Percentiles rank a stretch among this genome's conserved stretches.
These are phyloP conservation scores for Rasamsonia emersonii DNA, from an alignment of 2,329 filamentous ascomycete species.

Conservation along the genomic window DNA sequence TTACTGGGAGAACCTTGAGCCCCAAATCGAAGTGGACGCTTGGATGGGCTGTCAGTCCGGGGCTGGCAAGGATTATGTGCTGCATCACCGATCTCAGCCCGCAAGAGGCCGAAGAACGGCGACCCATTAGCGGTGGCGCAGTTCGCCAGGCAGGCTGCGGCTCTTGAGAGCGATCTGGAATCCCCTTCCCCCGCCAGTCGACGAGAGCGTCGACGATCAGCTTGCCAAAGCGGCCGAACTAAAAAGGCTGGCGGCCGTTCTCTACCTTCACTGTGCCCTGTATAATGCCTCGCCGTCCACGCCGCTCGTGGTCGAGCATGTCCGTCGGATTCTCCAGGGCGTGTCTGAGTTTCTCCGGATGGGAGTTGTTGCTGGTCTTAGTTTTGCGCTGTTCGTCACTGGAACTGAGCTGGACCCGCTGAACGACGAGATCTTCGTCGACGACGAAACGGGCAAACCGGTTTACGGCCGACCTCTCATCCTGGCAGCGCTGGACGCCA, in stretches of 20 bases:
- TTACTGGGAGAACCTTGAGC: conserved; percentile 36
- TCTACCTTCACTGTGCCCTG: conserved; percentile 41
- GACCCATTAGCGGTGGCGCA: conserved; percentile 15
- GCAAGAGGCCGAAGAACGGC: conserved; percentile 17
- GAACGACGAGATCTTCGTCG: conserved; percentile 28
- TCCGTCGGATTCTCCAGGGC: conserved; percentile 27
- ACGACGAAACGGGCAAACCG: conserved; percentile 11
- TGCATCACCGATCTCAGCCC: conserved; percentile 40
- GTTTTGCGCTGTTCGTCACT: conserved; percentile 38
- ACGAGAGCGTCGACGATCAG: conserved; percentile 24
- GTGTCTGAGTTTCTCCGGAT: conserved; percentile 26
- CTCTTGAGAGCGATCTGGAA: conserved; percentile 25
- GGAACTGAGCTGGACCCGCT: conserved; percentile 34
- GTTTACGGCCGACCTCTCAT: conserved; percentile 31
- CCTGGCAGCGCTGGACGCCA: conserved; percentile 30
- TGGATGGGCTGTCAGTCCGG: conserved; percentile 45
- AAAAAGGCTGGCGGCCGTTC: conserved; percentile 35
- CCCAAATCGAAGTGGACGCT: conserved; percentile 25
- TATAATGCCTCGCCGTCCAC: conserved; percentile 35
- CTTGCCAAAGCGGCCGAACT: conserved; percentile 33
- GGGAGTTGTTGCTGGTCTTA: conserved; percentile 25
- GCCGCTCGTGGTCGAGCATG: conserved; percentile 22
- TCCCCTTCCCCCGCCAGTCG: no score
- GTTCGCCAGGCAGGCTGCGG: conserved; percentile 26
- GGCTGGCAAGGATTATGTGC: conserved; percentile 39